These are phyloP conservation scores for Kockovaella imperatae DNA, from an alignment of 768 basidiomycete species.

Conservation along the genomic window DNA sequence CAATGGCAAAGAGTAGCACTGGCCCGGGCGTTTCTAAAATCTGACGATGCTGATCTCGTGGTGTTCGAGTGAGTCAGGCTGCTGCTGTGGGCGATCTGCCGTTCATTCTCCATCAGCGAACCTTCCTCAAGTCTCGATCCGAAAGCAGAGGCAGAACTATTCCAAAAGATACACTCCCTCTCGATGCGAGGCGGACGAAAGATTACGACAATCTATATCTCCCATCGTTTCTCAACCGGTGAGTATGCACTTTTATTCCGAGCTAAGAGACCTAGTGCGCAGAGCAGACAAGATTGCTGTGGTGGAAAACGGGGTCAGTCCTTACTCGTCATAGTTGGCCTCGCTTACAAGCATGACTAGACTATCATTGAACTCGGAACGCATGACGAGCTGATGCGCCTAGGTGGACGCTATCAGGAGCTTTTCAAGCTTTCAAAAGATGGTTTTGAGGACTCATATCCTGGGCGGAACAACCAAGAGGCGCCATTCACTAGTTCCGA, in stretches of 20 bases:
- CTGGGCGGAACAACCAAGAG: too few relatives aligned
- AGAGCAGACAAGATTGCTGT: slow-evolving; percentile 32
- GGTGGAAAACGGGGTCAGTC: slow-evolving; percentile 27
- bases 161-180: slow-evolving; percentile 35
- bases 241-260: neutral
- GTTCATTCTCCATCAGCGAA: slow-evolving; percentile 18
- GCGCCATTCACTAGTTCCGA: too few relatives aligned
- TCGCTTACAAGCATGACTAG: slow-evolving; percentile 1
- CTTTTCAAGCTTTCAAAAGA: slow-evolving; percentile 36
- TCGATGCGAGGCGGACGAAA: slow-evolving; percentile 15
- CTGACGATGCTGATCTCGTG: slow-evolving; percentile 66
- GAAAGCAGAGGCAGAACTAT: slow-evolving; percentile 29
- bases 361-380: slow-evolving; percentile 32
- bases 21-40: slow-evolving; percentile 79
- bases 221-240: slow-evolving; percentile 32
- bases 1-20: slow-evolving; percentile 61
- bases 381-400: slow-evolving; percentile 30
- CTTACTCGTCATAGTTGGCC: neutral
- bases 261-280: slow-evolving; percentile 4
- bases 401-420: slow-evolving; percentile 29
- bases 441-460: slow-evolving; percentile 30
- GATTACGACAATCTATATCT: slow-evolving; percentile 33
- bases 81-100: neutral
- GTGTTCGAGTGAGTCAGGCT: slow-evolving; percentile 61
- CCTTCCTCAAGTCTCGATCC: slow-evolving; percentile 41